phyloP scores from a whole-genome alignment of 164 flowering plant genomes.

The Magnolia kwangsiensis region DNA sequence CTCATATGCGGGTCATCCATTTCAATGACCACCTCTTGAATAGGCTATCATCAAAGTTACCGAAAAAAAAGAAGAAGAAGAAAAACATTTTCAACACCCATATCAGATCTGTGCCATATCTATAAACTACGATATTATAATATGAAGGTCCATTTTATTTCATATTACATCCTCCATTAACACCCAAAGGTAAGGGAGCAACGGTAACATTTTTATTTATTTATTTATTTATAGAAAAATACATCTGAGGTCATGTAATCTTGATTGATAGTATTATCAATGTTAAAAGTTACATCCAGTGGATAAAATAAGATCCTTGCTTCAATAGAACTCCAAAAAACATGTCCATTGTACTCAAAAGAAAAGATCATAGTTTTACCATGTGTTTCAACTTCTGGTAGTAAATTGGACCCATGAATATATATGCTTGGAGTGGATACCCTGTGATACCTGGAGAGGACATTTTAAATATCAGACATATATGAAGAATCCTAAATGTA shows the following conservation, averaged over 20 bases:
- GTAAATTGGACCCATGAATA: slow-evolving; percentile 98
- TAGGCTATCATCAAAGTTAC: no score
- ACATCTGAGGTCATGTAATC: background rate
- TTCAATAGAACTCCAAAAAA: background rate
- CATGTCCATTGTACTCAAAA: background rate
- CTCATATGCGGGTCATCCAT: no score
- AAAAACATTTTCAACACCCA: no score
- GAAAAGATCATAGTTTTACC: slow-evolving; percentile 33
- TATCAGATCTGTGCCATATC: no score
- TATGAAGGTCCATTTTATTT: no score
- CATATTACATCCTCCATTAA: no score
- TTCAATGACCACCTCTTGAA: no score
- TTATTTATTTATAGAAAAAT: no score
- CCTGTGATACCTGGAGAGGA: slow-evolving; percentile 76
- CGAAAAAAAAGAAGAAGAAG: no score
- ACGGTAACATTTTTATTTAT: no score
- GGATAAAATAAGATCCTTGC: background rate
- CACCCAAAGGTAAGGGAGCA: no score
- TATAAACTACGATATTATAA: no score
- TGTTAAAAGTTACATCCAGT: background rate
- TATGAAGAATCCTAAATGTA: background rate
- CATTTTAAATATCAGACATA: background rate
- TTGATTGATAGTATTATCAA: background rate
- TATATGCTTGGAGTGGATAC: slow-evolving; percentile 80
- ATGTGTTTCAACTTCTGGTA: slow-evolving; percentile 95